Conservation (phyloP, 1,284 basidiomycete species). For the Cutaneotrichosporon sp. region DNA sequence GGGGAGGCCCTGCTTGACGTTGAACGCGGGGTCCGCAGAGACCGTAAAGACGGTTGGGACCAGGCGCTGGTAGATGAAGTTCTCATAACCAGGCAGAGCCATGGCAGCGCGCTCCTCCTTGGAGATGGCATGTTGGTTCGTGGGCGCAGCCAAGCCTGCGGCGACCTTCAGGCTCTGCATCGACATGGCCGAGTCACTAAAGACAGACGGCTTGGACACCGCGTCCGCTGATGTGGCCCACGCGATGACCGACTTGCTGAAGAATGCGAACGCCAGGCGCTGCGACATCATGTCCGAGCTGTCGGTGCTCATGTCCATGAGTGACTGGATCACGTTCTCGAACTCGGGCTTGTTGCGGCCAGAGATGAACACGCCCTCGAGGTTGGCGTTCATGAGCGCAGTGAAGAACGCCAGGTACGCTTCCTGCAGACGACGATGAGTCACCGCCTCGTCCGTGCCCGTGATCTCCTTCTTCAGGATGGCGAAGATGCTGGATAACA, state of each 20-base stretch:
- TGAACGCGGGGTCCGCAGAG: constrained; percentile 75
- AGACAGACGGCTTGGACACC: constrained; percentile 42
- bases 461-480: constrained; percentile 77
- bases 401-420: constrained; percentile 85
- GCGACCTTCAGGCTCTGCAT: constrained; percentile 53
- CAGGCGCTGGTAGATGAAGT: constrained; percentile 85
- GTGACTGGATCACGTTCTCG: constrained; percentile 68
- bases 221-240: constrained; percentile 68
- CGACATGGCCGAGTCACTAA: constrained; percentile 43
- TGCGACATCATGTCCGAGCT: constrained; percentile 71
- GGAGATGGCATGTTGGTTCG: constrained; percentile 43
- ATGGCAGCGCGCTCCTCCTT: constrained; percentile 52
- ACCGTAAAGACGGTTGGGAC: constrained; percentile 81
- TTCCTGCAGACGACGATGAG: constrained; percentile 82
- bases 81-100: constrained; percentile 84
- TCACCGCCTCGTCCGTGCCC: constrained; percentile 86
- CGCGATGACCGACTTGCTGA: constrained; percentile 65
- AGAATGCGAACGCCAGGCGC: constrained; percentile 77
- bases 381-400: constrained; percentile 73
- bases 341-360: constrained; percentile 78
- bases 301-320: constrained; percentile 66
- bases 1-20: constrained; percentile 78
- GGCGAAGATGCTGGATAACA: constrained; percentile 78
- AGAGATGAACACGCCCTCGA: constrained; percentile 74
- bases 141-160: constrained; percentile 38